Conservation (phyloP, 768 basidiomycete genomes). For the Kwoniella botswanensis region DNA sequence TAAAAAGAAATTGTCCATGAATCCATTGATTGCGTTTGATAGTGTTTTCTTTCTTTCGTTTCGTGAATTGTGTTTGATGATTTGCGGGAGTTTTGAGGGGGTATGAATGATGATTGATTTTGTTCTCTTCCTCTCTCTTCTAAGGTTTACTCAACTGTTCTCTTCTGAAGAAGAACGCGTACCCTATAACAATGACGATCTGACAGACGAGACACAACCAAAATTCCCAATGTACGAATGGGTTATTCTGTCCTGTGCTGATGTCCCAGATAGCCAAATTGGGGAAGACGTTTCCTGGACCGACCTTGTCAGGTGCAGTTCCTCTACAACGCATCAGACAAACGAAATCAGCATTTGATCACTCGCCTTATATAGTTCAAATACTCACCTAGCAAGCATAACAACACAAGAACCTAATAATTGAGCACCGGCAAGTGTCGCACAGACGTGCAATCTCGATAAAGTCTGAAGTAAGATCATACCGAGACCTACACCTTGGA, state of each 20-base stretch:
- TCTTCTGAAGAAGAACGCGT: slow-evolving; percentile 97
- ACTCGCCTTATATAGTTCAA: not conserved
- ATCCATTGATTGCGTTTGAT: not conserved
- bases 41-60: not conserved
- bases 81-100: no score
- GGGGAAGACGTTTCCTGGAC: slow-evolving; percentile 88
- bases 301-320: slow-evolving; percentile 61
- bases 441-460: slow-evolving; percentile 91
- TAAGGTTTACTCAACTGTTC: slow-evolving; percentile 69
- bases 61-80: not conserved
- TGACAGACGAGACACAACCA: slow-evolving; percentile 72
- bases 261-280: slow-evolving; percentile 91
- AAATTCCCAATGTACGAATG: slow-evolving; percentile 65
- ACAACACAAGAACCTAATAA: slow-evolving; percentile 87
- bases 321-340: slow-evolving; percentile 21
- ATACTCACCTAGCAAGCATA: slow-evolving; percentile 74
- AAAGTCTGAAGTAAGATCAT: slow-evolving; percentile 66
- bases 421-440: slow-evolving; percentile 87
- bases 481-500: slow-evolving; percentile 85
- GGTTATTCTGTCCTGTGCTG: slow-evolving; percentile 58
- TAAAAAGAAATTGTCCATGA: not conserved
- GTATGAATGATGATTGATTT: not conserved
- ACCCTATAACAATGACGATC: slow-evolving; percentile 82
- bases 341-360: not conserved
- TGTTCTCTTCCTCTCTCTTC: not conserved